Evolutionary conservation across 768 basidiomycete genomes (phyloP).

Genomic region (Russula ochroleuca): DNA sequence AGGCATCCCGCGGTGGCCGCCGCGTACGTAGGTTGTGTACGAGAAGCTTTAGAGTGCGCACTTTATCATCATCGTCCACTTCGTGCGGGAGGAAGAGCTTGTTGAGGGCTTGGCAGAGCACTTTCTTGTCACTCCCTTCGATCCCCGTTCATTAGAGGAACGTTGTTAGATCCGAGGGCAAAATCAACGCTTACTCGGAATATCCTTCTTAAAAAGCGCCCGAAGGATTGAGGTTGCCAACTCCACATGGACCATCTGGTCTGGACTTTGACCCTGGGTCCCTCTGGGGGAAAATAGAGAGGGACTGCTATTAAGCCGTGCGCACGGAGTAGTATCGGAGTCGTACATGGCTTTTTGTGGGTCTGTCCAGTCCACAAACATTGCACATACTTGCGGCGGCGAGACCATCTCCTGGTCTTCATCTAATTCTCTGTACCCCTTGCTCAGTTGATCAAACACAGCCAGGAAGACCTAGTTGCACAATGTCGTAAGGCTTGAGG

Average conservation of each 20-base stretch:
- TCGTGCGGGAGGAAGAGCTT: constrained; percentile 64
- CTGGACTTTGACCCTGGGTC: constrained; percentile 38
- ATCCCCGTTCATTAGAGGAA: background rate
- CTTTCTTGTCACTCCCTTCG: constrained; percentile 47
- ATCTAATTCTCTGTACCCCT: constrained; percentile 58
- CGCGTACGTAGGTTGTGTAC: constrained; percentile 56
- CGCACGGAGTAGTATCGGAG: constrained; percentile 25
- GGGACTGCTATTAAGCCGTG: constrained; percentile 5
- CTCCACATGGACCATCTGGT: constrained; percentile 50
- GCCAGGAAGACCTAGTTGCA: constrained; percentile 59
- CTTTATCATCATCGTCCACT: constrained; percentile 59
- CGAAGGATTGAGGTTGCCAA: constrained; percentile 51
- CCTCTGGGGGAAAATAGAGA: constrained; percentile 35
- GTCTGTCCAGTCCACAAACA: constrained; percentile 87
- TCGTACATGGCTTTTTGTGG: constrained; percentile 63
- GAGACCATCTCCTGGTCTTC: constrained; percentile 71
- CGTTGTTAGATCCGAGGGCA: too few species aligned
- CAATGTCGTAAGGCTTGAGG: background rate
- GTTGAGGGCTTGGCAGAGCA: constrained; percentile 43
- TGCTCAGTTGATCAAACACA: constrained; percentile 57
- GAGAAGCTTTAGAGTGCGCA: constrained; percentile 58
- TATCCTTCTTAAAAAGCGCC: constrained; percentile 44
- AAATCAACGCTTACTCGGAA: constrained; percentile 46
- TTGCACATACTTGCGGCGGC: constrained; percentile 66
- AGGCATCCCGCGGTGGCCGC: constrained; percentile 53